Evolutionary conservation across 2,329 filamentous ascomycete species (phyloP).

Genomic region (Aureobasidium leucospermi): DNA sequence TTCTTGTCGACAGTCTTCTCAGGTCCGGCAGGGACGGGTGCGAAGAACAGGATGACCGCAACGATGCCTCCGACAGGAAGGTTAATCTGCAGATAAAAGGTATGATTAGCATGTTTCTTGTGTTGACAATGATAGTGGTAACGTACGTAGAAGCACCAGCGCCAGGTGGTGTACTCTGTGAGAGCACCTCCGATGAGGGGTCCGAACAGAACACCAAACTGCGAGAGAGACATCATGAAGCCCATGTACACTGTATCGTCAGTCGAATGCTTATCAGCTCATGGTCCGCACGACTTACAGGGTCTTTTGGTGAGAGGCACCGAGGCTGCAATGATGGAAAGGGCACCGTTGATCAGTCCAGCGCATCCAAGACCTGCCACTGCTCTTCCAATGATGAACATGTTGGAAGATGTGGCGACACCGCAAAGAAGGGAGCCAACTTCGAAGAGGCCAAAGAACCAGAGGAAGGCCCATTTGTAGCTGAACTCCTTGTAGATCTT

Average conservation of each 20-base stretch:
- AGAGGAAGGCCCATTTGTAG: conserved; percentile 41
- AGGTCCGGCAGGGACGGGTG: conserved; percentile 25
- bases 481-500: conserved; percentile 55
- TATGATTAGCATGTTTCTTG: no score
- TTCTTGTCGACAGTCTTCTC: conserved; percentile 22
- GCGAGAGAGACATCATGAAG: conserved; percentile 31
- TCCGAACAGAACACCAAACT: conserved; percentile 33
- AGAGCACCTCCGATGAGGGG: conserved; percentile 32
- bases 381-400: conserved; percentile 50
- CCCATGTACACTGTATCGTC: conserved; percentile 31
- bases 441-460: conserved; percentile 40
- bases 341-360: conserved; percentile 39
- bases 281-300: conserved; percentile 18
- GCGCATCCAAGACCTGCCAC: conserved; percentile 48
- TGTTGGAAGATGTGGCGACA: conserved; percentile 39
- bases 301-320: conserved; percentile 42
- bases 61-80: conserved; percentile 37
- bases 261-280: conserved; percentile 15
- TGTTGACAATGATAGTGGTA: no score
- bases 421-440: conserved; percentile 50
- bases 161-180: conserved; percentile 39
- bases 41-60: conserved; percentile 27
- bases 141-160: not conserved
- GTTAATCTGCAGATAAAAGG: not conserved
- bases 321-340: conserved; percentile 41